A percentile compares a stretch with the other conserved stretches of the same genome.
phyloP scores from a whole-genome alignment of 2,329 filamentous ascomycete species.

The Thielaviopsis populi region DNA sequence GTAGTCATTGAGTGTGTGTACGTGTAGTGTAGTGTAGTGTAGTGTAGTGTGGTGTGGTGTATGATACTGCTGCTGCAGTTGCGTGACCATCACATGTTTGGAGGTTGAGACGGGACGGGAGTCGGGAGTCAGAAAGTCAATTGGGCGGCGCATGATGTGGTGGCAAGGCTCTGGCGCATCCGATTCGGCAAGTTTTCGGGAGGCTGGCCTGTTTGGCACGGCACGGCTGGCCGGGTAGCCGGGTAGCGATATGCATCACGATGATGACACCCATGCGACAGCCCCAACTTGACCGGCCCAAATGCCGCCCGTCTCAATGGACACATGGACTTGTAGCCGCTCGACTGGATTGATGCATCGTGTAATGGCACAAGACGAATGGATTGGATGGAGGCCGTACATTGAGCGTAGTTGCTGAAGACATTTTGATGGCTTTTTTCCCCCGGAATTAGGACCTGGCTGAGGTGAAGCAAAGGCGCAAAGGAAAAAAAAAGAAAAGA shows the following conservation, averaged over 20 bases:
- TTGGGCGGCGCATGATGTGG: neutral
- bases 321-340: neutral
- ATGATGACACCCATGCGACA: neutral
- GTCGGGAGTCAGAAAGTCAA: neutral
- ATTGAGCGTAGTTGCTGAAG: constrained; percentile 13
- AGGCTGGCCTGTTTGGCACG: neutral
- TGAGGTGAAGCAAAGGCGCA: constrained; percentile 4
- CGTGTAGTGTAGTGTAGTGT: neutral
- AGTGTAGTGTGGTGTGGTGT: neutral
- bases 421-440: constrained; percentile 14
- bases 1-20: neutral
- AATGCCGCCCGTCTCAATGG: neutral
- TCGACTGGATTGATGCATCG: neutral
- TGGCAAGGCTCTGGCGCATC: neutral
- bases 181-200: neutral
- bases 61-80: neutral
- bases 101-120: neutral
- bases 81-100: neutral
- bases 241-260: neutral
- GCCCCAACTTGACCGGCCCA: neutral
- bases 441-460: neutral
- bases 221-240: neutral
- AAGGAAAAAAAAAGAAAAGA: constrained; percentile 4
- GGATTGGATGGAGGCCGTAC: constrained; percentile 9
- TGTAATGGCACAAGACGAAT: neutral